A percentile compares a stretch with the other conserved stretches of the same genome.
phyloP scores from a whole-genome alignment of 345 rosid species.

The Pugionium dolabratum region DNA sequence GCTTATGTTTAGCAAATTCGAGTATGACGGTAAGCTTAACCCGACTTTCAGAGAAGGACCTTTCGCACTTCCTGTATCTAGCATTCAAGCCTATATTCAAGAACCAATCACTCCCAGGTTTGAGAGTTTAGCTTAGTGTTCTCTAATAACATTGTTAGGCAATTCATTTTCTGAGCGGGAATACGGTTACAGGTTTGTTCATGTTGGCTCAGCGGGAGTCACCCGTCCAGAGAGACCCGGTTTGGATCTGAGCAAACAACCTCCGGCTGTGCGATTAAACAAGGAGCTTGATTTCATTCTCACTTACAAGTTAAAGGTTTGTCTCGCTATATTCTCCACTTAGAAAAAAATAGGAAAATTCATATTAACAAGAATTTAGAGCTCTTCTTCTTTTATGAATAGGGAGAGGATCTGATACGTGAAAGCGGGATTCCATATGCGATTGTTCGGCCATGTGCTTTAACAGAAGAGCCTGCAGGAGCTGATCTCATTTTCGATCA shows the following conservation, averaged over 20 bases:
- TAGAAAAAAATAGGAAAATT: neutral
- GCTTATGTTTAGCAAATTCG: slow-evolving; percentile 98
- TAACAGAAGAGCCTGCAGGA: slow-evolving; percentile 97
- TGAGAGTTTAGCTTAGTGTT: neutral
- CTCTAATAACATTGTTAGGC: neutral
- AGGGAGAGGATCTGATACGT: slow-evolving; percentile 89
- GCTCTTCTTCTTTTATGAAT: slow-evolving; percentile 1
- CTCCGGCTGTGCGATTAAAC: slow-evolving; percentile 97
- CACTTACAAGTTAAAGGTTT: slow-evolving; percentile 87
- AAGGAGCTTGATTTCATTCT: slow-evolving; percentile 88
- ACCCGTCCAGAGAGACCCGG: slow-evolving; percentile 95
- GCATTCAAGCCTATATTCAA: slow-evolving; percentile 60
- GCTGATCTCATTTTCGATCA: slow-evolving; percentile 91
- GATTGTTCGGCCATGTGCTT: slow-evolving; percentile 87
- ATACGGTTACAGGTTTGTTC: slow-evolving; percentile 66
- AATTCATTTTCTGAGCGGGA: neutral
- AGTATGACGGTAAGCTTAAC: slow-evolving; percentile 90
- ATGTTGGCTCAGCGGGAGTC: slow-evolving; percentile 93
- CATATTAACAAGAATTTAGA: slow-evolving; percentile 2
- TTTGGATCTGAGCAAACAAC: slow-evolving; percentile 88
- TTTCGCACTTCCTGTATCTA: slow-evolving; percentile 79
- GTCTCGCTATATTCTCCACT: slow-evolving; percentile 1
- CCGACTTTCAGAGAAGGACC: slow-evolving; percentile 84
- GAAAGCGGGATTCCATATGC: slow-evolving; percentile 87
- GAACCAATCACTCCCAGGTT: slow-evolving; percentile 89